Evolutionary conservation across 2,329 filamentous ascomycete species (phyloP), one percentile per base, ranked within the genome.

Genomic region (Plenodomus lindquistii): DNA sequence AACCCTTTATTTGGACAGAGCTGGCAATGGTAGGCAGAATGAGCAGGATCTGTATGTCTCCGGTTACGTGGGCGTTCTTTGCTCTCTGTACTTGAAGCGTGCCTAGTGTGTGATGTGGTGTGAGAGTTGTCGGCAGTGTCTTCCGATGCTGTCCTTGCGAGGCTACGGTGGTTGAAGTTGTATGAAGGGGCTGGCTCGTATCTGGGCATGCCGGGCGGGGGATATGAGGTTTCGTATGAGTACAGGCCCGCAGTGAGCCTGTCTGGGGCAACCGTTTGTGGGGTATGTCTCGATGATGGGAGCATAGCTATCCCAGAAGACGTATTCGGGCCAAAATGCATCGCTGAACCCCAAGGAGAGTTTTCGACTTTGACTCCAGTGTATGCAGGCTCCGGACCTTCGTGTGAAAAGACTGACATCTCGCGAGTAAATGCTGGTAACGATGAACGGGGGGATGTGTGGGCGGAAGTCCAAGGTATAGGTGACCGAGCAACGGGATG

Each of bases 1-100:
- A 96, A 96, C 15, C 87, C 81, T 69, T 87, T 89, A 6, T 86
- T 85, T 65, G 48, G 47, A 34, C 91, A 96, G 2, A 85, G 79
- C 49, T 85, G 80, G 66, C 91, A 96, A 54, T 44, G 48, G 82
- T 79, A 70, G 84, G 87, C 59, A 85, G 61, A 54, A 13, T 44
- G 43, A 15, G 46, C 43, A 31, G 52, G 55, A 29, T 60, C 49
- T 4, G 60, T 62, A 18, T 62, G 51, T 39, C 55, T 47, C 35
- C 56, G 58, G 18, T 53, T 62, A 5, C 56, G 51, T 7, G 37
- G 13, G 22, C 46, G 48, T 45, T 53, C 48, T 31, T 46, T 46
- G 35, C 20, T 35, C 31, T 20, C 51, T 36, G 36, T 27, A 34
- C 36, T 53, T 37, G 41, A 37, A 22, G 39, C 18, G 24, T 43